Base-by-base conservation (phyloP, 129 eudicot species). In the Glebionis coronaria region DNA sequence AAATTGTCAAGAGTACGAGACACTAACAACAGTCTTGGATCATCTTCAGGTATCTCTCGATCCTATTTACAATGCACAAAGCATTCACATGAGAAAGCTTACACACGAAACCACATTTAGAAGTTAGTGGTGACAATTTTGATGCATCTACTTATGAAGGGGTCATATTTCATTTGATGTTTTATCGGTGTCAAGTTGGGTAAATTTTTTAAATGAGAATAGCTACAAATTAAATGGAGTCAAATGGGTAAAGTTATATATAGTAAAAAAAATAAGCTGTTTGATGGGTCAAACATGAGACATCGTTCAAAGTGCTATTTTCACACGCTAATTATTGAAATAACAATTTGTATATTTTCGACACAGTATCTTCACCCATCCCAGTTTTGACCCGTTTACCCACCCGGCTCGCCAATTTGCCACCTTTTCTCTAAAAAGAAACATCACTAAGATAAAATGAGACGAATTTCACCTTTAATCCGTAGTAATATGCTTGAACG, bases 21-120 rank as follows among this genome's bases (percentile, higher is more conserved):
- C 5, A 91, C 97, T 55, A 56, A 16, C 74, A 72, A 2, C 69
- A 91, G 79, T 31, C 96, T 83, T 38, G 88, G 96, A 83, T 91
- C 97, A 53, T 88, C 87, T 69, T 56, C 81, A 23, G 97, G 96
- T 74, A 91, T 85, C 64, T 78, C 91, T 62, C 97, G 88, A 49
- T 59, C 90, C 97, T 91, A 76, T 49, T 57, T 63, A 19, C 12
- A 55, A 69, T 21, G 19, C 8, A 18, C 38, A 29, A 69, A 35
- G 3, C 42, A 59, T 12, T 44, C 18, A 47, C 35, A 49, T 45
- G 19, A 45, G 66, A 31, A 78, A 23, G 69, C 0, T 12, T 9
- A 4, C 18, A 8, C 44, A 61, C 50, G 45, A 3, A 69, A 57
- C 72, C 66, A 63, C 19, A 28, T 13, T 55, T 64, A 21, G 19